Percentiles rank a stretch among this genome's conserved stretches.
These are phyloP conservation scores for Barbarea vulgaris DNA, from an alignment of 345 rosid genomes.

Conservation along the genomic window DNA sequence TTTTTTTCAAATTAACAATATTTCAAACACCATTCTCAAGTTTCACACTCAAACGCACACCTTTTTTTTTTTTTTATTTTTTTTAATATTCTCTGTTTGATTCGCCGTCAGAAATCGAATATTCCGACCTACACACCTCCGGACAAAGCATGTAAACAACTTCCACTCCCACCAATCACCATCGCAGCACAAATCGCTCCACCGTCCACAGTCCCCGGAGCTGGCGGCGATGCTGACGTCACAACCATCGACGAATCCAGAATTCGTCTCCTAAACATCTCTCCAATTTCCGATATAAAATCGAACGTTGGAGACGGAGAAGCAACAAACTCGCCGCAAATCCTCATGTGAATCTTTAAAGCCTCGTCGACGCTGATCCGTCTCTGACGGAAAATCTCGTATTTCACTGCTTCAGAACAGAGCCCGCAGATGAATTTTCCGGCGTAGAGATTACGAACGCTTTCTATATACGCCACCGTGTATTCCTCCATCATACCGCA, in stretches of 20 bases:
- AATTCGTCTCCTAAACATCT: constrained; percentile 55
- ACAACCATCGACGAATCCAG: constrained; percentile 50
- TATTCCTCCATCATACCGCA: constrained; percentile 79
- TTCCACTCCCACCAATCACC: constrained; percentile 26
- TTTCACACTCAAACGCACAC: background rate
- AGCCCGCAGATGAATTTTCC: constrained; percentile 87
- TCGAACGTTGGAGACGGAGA: constrained; percentile 56
- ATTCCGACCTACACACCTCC: constrained; percentile 36
- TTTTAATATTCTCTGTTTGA: background rate
- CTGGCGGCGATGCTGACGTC: constrained; percentile 7
- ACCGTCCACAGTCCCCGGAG: constrained; percentile 21
- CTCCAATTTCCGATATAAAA: constrained; percentile 71
- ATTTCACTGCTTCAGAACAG: constrained; percentile 81
- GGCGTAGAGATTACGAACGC: constrained; percentile 50
- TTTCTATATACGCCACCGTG: constrained; percentile 67
- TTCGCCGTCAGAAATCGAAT: constrained; percentile 3
- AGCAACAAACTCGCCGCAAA: constrained; percentile 60
- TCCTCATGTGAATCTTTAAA: constrained; percentile 58
- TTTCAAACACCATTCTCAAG: background rate
- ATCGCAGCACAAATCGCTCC: constrained; percentile 31
- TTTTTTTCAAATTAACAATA: background rate
- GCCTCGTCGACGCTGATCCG: constrained; percentile 74
- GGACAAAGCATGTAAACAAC: constrained; percentile 33
- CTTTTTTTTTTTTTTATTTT: background rate
- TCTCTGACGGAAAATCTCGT: constrained; percentile 60